These are phyloP conservation scores for Hyaloperonospora brassicae DNA, from an alignment of 352 stramenopile species.

Conservation along the genomic window DNA sequence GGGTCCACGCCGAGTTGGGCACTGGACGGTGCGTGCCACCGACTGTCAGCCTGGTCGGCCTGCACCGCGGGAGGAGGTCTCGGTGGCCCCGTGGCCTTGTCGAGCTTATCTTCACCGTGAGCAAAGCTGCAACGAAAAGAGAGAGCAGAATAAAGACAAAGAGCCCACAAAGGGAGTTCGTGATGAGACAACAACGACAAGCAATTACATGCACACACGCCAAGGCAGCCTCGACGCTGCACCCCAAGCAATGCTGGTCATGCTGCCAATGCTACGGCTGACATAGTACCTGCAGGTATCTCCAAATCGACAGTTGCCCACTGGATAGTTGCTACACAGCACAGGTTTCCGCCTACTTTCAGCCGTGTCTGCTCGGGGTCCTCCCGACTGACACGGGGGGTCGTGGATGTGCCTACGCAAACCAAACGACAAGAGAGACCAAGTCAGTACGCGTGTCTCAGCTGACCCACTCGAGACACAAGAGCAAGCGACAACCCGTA, in stretches of 20 bases:
- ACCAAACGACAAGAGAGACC: conserved; percentile 8
- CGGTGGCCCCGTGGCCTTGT: conserved; percentile 14
- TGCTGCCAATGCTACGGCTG: conserved; percentile 19
- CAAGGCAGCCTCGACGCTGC: conserved; percentile 9
- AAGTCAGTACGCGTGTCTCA: conserved; percentile 13
- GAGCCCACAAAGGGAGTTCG: conserved; percentile 20
- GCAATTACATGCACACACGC: conserved; percentile 17
- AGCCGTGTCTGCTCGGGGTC: conserved; percentile 29
- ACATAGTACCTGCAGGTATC: conserved; percentile 75
- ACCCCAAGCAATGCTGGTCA: conserved; percentile 9
- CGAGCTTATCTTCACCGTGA: conserved; percentile 68
- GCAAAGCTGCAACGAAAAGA: conserved; percentile 49
- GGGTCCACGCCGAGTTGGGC: conserved; percentile 15
- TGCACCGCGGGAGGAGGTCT: conserved; percentile 13
- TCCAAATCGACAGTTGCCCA: conserved; percentile 70
- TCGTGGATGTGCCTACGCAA: conserved; percentile 53
- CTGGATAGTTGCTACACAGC: conserved; percentile 66
- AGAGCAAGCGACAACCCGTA: conserved; percentile 32
- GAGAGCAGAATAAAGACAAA: conserved; percentile 14
- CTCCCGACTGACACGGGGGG: conserved; percentile 14
- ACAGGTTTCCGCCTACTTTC: conserved; percentile 62
- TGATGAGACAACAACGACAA: conserved; percentile 18
- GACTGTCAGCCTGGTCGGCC: conserved; percentile 19
- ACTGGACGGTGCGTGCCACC: conserved; percentile 24
- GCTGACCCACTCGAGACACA: conserved; percentile 2